phyloP scores from a whole-genome alignment of 768 basidiomycete genomes.

The Xerocomellus intermedius region DNA sequence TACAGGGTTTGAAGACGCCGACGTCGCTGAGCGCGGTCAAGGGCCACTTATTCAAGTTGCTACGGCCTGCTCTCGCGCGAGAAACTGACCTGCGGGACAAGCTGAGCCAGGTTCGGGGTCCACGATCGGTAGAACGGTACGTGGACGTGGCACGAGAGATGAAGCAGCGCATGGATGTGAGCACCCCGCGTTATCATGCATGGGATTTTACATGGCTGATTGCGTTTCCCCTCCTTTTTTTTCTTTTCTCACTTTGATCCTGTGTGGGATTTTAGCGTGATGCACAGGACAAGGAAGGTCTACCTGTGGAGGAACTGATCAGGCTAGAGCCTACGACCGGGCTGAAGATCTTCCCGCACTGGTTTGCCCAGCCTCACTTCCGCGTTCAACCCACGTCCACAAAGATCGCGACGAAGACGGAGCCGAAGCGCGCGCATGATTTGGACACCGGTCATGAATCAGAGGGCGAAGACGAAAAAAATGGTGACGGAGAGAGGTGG shows the following conservation, averaged over 20 bases:
- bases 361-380: slow-evolving; percentile 73
- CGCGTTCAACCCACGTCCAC: slow-evolving; percentile 2
- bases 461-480: neutral
- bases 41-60: slow-evolving; percentile 90
- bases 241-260: neutral
- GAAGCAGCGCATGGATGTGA: slow-evolving; percentile 55
- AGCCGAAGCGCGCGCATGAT: slow-evolving; percentile 8
- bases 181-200: slow-evolving; percentile 17
- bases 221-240: neutral
- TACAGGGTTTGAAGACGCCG: slow-evolving; percentile 55
- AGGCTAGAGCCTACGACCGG: slow-evolving; percentile 46
- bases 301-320: slow-evolving; percentile 37
- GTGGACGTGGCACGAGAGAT: slow-evolving; percentile 57
- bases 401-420: neutral
- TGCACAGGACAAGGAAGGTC: slow-evolving; percentile 35
- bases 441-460: neutral
- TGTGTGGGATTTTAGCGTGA: slow-evolving; percentile 40
- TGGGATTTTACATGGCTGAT: neutral
- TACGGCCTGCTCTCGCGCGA: slow-evolving; percentile 68
- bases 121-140: slow-evolving; percentile 36
- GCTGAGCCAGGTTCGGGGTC: slow-evolving; percentile 52
- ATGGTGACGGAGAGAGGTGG: neutral
- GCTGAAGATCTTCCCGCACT: slow-evolving; percentile 57
- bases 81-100: slow-evolving; percentile 72
- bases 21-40: slow-evolving; percentile 79